A percentile compares a stretch with the other conserved stretches of the same genome.
Conservation (phyloP, 495 filamentous ascomycete species). For the Durotheca rogersii region DNA sequence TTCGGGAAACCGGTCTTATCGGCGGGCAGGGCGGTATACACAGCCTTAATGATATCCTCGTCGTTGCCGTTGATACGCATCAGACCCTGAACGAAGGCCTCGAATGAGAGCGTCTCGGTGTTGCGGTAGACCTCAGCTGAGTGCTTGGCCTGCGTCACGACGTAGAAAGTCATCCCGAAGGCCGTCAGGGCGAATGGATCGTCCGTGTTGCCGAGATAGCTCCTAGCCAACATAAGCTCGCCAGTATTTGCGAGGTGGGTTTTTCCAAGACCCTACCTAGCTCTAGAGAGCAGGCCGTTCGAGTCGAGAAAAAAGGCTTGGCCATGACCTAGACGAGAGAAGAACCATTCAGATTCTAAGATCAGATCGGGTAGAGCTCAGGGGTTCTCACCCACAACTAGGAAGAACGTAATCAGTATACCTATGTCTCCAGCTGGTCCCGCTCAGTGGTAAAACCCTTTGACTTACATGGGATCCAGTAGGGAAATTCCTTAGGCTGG, state of each 20-base stretch:
- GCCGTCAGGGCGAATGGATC: constrained; percentile 30
- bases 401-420: too few relatives aligned
- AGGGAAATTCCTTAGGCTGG: constrained; percentile 30
- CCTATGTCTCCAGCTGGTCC: too few relatives aligned
- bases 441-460: neutral
- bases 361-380: too few relatives aligned
- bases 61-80: constrained; percentile 10
- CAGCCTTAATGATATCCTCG: constrained; percentile 7
- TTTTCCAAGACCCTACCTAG: neutral
- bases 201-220: constrained; percentile 3
- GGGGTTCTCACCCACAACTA: too few relatives aligned
- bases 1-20: constrained; percentile 26
- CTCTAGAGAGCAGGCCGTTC: neutral
- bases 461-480: constrained; percentile 29
- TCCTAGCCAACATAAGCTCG: neutral
- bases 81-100: constrained; percentile 24
- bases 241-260: neutral
- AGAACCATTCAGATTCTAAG: neutral
- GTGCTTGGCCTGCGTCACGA: constrained; percentile 26
- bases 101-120: constrained; percentile 25
- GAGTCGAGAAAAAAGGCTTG: neutral
- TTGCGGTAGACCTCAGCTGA: constrained; percentile 27
- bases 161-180: constrained; percentile 24
- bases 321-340: neutral
- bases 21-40: constrained; percentile 5